A percentile compares a stretch with the other conserved stretches of the same genome.
Evolutionary conservation across 2,329 filamentous ascomycete species (phyloP).

Genomic region (Penicillium digitatum): DNA sequence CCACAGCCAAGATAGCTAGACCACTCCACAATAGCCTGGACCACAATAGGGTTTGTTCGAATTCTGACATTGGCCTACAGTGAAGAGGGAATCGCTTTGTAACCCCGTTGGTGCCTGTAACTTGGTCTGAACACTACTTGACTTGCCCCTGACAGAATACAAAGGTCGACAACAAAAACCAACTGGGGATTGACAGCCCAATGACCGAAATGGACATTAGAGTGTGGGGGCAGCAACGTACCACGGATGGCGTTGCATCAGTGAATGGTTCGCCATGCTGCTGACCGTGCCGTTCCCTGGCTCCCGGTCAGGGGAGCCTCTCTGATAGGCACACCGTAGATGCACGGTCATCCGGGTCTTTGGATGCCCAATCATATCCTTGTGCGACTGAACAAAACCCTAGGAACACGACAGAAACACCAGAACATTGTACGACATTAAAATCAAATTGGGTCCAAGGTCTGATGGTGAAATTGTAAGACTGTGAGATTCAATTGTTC

Average conservation of each 20-base stretch:
- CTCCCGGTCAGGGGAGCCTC: neutral
- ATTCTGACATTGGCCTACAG: neutral
- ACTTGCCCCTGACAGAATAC: slow-evolving; percentile 5
- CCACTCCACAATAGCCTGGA: slow-evolving; percentile 13
- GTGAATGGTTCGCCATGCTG: neutral
- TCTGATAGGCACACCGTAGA: neutral
- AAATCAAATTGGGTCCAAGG: neutral
- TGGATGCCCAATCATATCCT: neutral
- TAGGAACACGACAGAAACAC: neutral
- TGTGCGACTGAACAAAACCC: neutral
- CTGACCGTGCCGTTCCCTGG: slow-evolving; percentile 1
- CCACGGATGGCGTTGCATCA: neutral
- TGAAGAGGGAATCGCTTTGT: neutral
- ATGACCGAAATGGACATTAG: neutral
- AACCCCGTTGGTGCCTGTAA: neutral
- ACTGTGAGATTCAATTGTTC: neutral
- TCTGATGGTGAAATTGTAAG: neutral
- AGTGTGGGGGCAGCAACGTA: neutral
- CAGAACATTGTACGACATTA: neutral
- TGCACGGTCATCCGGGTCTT: neutral
- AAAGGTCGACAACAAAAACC: neutral
- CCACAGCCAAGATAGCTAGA: slow-evolving; percentile 8
- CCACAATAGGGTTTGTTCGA: neutral
- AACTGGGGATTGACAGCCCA: neutral
- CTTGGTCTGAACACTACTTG: neutral